Evolutionary conservation across 331 rosid genomes (phyloP).

Genomic region (Malus hybrid): DNA sequence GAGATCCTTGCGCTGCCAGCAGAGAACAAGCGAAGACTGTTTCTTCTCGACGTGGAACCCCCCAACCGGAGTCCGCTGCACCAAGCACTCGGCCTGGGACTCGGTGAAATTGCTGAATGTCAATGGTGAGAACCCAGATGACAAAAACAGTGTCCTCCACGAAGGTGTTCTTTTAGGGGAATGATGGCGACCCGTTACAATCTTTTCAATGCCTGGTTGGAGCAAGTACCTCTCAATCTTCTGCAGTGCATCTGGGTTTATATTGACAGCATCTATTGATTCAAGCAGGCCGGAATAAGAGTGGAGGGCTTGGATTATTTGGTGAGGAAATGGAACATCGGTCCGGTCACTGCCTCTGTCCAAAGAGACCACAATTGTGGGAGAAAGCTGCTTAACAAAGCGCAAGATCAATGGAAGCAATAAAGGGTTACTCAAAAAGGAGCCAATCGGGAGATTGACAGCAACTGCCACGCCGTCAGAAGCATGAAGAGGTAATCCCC

Average conservation of each 20-base stretch:
- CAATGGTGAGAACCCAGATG: slow-evolving; percentile 61
- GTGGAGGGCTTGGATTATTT: slow-evolving; percentile 42
- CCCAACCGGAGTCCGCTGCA: slow-evolving; percentile 70
- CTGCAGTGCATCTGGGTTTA: slow-evolving; percentile 49
- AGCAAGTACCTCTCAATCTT: slow-evolving; percentile 64
- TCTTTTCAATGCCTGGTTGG: slow-evolving; percentile 70
- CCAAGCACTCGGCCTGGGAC: slow-evolving; percentile 86
- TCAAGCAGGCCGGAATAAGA: slow-evolving; percentile 53
- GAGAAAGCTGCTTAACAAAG: slow-evolving; percentile 64
- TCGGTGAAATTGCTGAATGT: slow-evolving; percentile 78
- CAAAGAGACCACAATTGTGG: slow-evolving; percentile 61
- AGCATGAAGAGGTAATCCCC: slow-evolving; percentile 48
- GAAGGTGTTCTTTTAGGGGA: slow-evolving; percentile 36
- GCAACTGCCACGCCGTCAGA: slow-evolving; percentile 56
- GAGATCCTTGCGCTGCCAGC: slow-evolving; percentile 79
- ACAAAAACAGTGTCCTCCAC: slow-evolving; percentile 48
- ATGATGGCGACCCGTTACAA: slow-evolving; percentile 36
- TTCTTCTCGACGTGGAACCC: slow-evolving; percentile 82
- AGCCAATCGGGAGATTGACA: slow-evolving; percentile 55
- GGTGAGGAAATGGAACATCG: slow-evolving; percentile 52
- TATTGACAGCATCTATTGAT: slow-evolving; percentile 64
- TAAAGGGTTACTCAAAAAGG: slow-evolving; percentile 36
- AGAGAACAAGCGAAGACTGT: slow-evolving; percentile 67
- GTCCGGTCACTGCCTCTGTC: slow-evolving; percentile 59
- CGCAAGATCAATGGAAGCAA: slow-evolving; percentile 51